These are phyloP conservation scores for Fusarium pseudocircinatum DNA, from an alignment of 2,329 filamentous ascomycete species.

Conservation along the genomic window DNA sequence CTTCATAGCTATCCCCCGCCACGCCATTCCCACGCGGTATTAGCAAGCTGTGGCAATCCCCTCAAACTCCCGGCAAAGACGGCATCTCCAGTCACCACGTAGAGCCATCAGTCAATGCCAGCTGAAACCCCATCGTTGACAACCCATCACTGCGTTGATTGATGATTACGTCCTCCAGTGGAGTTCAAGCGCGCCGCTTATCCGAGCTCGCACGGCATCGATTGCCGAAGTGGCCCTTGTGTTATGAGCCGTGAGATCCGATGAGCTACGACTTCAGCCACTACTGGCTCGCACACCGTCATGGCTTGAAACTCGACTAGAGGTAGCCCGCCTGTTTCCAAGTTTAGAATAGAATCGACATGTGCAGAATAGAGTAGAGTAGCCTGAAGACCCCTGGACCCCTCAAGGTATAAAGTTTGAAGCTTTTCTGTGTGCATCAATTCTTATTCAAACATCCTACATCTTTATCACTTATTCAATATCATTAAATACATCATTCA, in stretches of 20 bases:
- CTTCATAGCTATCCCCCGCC: neutral
- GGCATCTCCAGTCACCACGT: neutral
- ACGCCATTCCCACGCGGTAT: neutral
- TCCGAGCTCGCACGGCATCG: slow-evolving; percentile 26
- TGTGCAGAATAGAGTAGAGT: neutral
- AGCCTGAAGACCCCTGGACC: neutral
- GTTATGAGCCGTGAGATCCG: slow-evolving; percentile 36
- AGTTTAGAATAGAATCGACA: slow-evolving; percentile 1
- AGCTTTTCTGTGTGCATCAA: neutral
- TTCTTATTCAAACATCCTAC: neutral
- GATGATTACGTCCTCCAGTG: slow-evolving; percentile 2
- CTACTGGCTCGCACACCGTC: neutral
- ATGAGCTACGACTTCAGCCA: neutral
- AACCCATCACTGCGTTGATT: neutral
- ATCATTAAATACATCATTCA: neutral
- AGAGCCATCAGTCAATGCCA: neutral
- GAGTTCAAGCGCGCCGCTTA: slow-evolving; percentile 28
- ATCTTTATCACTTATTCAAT: neutral
- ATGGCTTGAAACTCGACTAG: neutral
- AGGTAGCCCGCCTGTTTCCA: neutral
- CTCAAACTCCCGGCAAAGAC: neutral
- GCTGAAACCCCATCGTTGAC: neutral
- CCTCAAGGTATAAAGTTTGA: slow-evolving; percentile 15
- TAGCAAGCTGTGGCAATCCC: neutral
- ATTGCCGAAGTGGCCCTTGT: slow-evolving; percentile 17